Percentiles rank a stretch among this genome's conserved stretches.
Conservation (phyloP, 345 rosid genomes). For the Sisymbrium altissimum region DNA sequence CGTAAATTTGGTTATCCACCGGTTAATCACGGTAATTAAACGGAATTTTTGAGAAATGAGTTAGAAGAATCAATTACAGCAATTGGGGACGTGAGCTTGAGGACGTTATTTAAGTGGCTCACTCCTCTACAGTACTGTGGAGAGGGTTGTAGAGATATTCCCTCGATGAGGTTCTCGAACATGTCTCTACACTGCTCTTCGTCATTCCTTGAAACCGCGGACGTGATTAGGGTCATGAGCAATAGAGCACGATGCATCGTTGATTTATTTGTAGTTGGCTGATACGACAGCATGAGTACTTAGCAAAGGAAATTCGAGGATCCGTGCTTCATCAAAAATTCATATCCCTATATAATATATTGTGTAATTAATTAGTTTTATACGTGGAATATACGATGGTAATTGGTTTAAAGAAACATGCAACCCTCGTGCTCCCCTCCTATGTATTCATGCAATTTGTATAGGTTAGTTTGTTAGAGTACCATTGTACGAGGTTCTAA, state of each 20-base stretch:
- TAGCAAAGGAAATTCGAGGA: background rate
- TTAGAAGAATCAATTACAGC: constrained; percentile 1
- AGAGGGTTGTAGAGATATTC: constrained; percentile 7
- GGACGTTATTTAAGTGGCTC: constrained; percentile 22
- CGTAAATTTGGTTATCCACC: background rate
- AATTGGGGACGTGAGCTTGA: constrained; percentile 16
- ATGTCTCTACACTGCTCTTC: constrained; percentile 23
- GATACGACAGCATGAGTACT: background rate
- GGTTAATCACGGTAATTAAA: background rate
- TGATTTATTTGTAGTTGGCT: background rate
- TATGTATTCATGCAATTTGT: constrained; percentile 16
- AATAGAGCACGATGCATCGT: constrained; percentile 28
- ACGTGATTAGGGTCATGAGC: constrained; percentile 20
- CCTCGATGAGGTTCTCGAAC: constrained; percentile 7
- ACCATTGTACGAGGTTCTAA: no score
- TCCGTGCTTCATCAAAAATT: background rate
- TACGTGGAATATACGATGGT: background rate
- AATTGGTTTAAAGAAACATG: constrained; percentile 18
- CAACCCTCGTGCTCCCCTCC: background rate
- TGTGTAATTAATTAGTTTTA: background rate
- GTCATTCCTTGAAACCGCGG: constrained; percentile 9
- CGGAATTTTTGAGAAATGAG: background rate
- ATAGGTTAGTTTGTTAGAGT: constrained; percentile 20
- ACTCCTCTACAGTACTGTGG: constrained; percentile 32
- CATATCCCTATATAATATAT: background rate